Evolutionary conservation across 1,284 basidiomycete genomes (phyloP).

Genomic region (Boletus semigastroideus): DNA sequence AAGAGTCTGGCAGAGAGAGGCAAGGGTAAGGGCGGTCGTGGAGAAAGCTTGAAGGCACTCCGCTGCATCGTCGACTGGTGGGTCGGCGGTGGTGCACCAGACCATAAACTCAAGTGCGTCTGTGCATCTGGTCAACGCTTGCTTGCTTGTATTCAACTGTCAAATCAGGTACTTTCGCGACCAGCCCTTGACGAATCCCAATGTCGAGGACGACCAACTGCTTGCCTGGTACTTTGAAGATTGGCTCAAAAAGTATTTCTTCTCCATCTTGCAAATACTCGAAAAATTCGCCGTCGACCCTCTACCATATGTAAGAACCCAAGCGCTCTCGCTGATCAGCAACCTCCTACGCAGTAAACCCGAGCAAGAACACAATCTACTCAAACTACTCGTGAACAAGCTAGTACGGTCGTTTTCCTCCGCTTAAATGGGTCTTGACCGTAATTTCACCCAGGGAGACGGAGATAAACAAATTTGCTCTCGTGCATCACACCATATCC

Average conservation of each 20-base stretch:
- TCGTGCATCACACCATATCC: constrained; percentile 85
- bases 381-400: constrained; percentile 93
- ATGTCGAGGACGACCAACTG: constrained; percentile 73
- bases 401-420: constrained; percentile 52
- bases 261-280: constrained; percentile 86
- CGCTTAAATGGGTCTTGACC: not conserved
- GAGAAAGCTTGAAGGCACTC: constrained; percentile 88
- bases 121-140: not conserved
- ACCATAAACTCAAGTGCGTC: constrained; percentile 78
- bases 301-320: constrained; percentile 84
- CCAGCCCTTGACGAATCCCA: constrained; percentile 73
- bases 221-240: constrained; percentile 94
- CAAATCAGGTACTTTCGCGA: constrained; percentile 83
- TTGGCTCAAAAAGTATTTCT: constrained; percentile 97
- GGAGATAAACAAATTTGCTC: constrained; percentile 88
- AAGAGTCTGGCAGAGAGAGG: constrained; percentile 75
- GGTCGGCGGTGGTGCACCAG: constrained; percentile 83
- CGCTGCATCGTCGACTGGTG: constrained; percentile 97
- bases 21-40: constrained; percentile 82
- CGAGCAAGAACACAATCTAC: constrained; percentile 96
- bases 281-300: constrained; percentile 89
- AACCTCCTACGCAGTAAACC: constrained; percentile 87
- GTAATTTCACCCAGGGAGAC: constrained; percentile 64
- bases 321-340: constrained; percentile 73
- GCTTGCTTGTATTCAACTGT: not conserved